These are phyloP conservation scores for Yamadazyma conglobata DNA, from an alignment of 1,139 yeast genomes.

Conservation along the genomic window DNA sequence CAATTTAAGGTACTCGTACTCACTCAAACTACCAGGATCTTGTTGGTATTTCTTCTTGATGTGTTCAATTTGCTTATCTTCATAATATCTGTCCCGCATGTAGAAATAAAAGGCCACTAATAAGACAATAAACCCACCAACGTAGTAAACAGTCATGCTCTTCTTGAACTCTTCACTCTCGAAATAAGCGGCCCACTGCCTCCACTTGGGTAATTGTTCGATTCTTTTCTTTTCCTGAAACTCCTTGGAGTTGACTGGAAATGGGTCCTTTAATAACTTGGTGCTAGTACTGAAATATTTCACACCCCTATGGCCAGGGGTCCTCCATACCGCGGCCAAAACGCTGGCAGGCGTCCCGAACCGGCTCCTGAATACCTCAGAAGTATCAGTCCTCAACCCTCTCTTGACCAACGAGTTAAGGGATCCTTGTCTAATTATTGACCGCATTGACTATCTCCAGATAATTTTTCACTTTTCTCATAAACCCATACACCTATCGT, in stretches of 20 bases:
- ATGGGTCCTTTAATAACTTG: constrained; percentile 19
- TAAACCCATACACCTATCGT: too few species aligned
- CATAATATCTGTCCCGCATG: constrained; percentile 62
- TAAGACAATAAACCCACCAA: constrained; percentile 55
- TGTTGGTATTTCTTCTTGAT: constrained; percentile 40
- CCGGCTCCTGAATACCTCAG: too few species aligned
- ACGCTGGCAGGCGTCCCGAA: too few species aligned
- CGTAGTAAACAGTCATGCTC: constrained; percentile 46
- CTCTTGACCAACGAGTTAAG: too few species aligned
- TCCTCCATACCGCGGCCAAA: too few species aligned
- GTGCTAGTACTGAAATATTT: neutral
- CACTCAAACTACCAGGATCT: constrained; percentile 43
- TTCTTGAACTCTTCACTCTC: constrained; percentile 37
- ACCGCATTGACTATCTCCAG: too few species aligned
- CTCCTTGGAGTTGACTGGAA: constrained; percentile 31
- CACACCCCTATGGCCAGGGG: too few species aligned
- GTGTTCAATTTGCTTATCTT: constrained; percentile 57
- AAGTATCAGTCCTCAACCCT: too few species aligned
- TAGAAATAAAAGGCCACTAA: constrained; percentile 60
- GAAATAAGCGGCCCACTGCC: constrained; percentile 39
- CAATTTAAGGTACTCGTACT: constrained; percentile 60
- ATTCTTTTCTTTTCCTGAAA: constrained; percentile 21
- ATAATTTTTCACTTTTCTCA: too few species aligned
- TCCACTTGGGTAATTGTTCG: constrained; percentile 33
- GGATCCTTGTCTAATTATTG: too few species aligned